Evolutionary conservation across 2,329 filamentous ascomycete species (phyloP), one percentile per base, ranked within the genome.

Genomic region (Pseudocercospora macadamiae): DNA sequence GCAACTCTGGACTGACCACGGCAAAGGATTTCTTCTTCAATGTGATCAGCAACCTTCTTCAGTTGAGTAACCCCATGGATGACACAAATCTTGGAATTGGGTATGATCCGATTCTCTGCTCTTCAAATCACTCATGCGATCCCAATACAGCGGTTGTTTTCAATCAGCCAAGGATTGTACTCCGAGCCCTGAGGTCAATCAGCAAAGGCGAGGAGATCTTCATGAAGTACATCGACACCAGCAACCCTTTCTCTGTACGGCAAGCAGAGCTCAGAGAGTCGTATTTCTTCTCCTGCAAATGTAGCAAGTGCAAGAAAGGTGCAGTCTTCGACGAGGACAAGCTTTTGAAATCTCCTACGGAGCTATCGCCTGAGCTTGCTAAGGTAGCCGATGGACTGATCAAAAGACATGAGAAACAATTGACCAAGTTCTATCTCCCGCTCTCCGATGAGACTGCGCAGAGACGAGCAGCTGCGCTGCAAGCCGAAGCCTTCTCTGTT

Each of bases 121-220:
- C 80, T 14, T 76, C 85, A 42, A 88, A 88, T 61, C 86, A 89
- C 68, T 86, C 83, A 42, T 88, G 86, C 67, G 76, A 81, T 21
- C 83, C 83, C 3, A 88, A 88, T 63, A 79, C 82, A 2, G 79
- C 79, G 26, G 77, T 86, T 16, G 77, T 82, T 10, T 86, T 86
- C 73, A 82, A 86, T 57, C 79, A 82, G 18, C 73, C 79, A 2
- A 69, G 74, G 28, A 70, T 85, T 8, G 75, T 75, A 12, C 67
- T 86, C 28, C 81, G 83, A 30, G 79, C 84, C 0, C 71, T 86
- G 1, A 74, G 73, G 10, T 75, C 79, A 0, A 85, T 88, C 60
- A 70, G 74, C 16, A 76, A 79, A 57, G 80, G 78, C 60, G 80
- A 85, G 26, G 84, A 89, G 68, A 76, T 88, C 26, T 83, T 79